Evolutionary conservation across 371 early-diverging fungal genomes (phyloP), one percentile per base, ranked within the genome.

Genomic region (Capillidium rhysosporum): DNA sequence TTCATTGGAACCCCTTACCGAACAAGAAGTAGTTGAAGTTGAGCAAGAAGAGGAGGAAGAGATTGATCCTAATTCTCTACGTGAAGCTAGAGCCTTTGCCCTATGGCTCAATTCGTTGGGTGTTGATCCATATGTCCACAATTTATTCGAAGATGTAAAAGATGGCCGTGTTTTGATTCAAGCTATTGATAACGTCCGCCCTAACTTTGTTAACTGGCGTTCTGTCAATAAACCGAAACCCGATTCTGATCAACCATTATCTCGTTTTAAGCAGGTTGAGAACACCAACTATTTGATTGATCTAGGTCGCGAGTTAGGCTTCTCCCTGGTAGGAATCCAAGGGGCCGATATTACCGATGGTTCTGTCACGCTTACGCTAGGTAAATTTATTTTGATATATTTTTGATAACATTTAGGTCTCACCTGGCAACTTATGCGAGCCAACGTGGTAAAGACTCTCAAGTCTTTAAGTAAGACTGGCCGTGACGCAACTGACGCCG

Each of bases 381-480:
- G 71, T 47, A 47, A 24, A 3, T 64, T 44, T n/a, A 61, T 41
- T 26, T n/a, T 28, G 2, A 16, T 24, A 5, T 12, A 18, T 18
- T 24, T 26, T 10, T 16, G 8, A 24, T 47, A 18, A 24, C 10
- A 24, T 47, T 23, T 47, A 47, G 79, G 73, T 10, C 67, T 92
- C 21, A 87, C 87, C 38, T 95, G 96, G 96, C 95, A 95, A 71
- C 69, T 95, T 66, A 95, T 95, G 96, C 82, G 96, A 34, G 89
- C 87, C 58, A 87, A 95, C 65, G 82, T 95, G 52, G 73, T 92
- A 30, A 89, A 86, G 61, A 92, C 92, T 5, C 67, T 95, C 56
- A 81, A 84, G 64, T 78, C 81, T 25, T 69, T 92, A 30, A 80
- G 84, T 28, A 77, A 82, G 53, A 68, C 70, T 43, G 92, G 92